A percentile compares a stretch with the other conserved stretches of the same genome.
phyloP scores from a whole-genome alignment of 495 filamentous ascomycete genomes.

The Sporormia fimetaria region DNA sequence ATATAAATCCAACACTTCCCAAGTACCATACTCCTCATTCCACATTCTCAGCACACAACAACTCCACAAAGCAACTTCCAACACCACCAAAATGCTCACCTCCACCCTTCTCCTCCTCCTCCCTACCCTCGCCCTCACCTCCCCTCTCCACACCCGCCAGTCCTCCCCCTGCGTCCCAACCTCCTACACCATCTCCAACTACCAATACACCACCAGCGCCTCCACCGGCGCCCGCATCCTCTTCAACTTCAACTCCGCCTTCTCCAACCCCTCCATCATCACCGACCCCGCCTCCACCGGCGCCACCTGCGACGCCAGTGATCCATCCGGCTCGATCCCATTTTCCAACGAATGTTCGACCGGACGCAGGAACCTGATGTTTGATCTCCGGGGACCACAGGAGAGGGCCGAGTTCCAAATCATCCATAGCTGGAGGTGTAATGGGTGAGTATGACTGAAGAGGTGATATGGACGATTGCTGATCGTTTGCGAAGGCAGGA shows the following conservation, averaged over 20 bases:
- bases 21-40: neutral
- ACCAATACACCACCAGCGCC: neutral
- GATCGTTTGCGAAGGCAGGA: neutral
- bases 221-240: neutral
- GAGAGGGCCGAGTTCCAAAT: constrained; percentile 4
- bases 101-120: constrained; percentile 1
- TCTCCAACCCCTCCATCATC: constrained; percentile 8
- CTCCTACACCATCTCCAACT: constrained; percentile 10
- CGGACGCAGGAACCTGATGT: constrained; percentile 2
- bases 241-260: constrained; percentile 7
- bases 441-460: constrained; percentile 6
- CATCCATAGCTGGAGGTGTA: constrained; percentile 4
- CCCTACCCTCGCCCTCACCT: neutral
- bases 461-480: neutral
- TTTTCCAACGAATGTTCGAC: constrained; percentile 3
- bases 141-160: neutral
- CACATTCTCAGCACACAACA: neutral
- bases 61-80: neutral
- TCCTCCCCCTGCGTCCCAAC: constrained; percentile 4
- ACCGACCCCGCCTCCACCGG: neutral
- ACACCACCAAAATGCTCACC: neutral
- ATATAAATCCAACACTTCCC: neutral
- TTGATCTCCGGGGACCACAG: neutral
- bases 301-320: neutral
- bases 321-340: neutral